These are phyloP conservation scores for Massarina eburnea DNA, from an alignment of 2,329 filamentous ascomycete genomes.

Conservation along the genomic window DNA sequence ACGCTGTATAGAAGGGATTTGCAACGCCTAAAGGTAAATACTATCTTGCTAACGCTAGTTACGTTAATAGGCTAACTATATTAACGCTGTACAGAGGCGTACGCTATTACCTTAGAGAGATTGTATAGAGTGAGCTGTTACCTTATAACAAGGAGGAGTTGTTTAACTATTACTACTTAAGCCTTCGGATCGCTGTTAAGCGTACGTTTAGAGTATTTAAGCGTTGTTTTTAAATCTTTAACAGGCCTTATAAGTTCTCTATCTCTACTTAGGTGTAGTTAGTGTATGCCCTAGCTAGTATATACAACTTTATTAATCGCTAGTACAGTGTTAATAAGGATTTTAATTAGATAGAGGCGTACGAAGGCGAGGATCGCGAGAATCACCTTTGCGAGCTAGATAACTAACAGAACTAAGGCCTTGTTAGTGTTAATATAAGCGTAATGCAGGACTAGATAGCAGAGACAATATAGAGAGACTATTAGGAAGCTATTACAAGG, in stretches of 20 bases:
- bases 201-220: conserved; percentile 5
- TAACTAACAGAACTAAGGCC: background rate
- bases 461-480: background rate
- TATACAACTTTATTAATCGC: conserved; percentile 3
- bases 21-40: background rate
- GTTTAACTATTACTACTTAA: conserved; percentile 3
- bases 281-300: conserved; percentile 1
- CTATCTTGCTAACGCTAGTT: conserved; percentile 2
- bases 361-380: background rate
- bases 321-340: background rate
- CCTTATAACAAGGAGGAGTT: conserved; percentile 1
- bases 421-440: background rate
- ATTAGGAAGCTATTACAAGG: background rate
- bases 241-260: background rate
- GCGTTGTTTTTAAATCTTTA: background rate
- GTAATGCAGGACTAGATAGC: background rate
- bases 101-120: background rate
- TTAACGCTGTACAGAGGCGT: background rate
- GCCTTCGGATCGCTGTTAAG: conserved; percentile 1
- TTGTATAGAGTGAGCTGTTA: background rate
- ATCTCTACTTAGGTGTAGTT: background rate
- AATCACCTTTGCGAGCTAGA: background rate
- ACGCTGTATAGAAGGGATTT: background rate
- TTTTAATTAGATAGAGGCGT: conserved; percentile 1
- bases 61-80: background rate